Percentiles rank a stretch among this genome's conserved stretches.
Evolutionary conservation across 106 monocot genomes (phyloP).

Genomic region (Phalaenopsis equestris): DNA sequence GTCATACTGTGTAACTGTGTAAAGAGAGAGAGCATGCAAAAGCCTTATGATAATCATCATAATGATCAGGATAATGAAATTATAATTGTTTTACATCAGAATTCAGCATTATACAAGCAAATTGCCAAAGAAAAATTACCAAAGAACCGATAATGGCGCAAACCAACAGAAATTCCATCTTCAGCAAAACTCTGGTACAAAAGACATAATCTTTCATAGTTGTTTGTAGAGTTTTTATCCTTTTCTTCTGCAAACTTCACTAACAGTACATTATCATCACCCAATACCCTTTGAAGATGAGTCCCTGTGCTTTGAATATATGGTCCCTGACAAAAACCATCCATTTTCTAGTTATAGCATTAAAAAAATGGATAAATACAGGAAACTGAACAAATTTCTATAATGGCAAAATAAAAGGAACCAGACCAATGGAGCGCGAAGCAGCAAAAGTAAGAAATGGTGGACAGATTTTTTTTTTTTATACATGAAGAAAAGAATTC

Average conservation of each 20-base stretch:
- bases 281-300: constrained; percentile 53
- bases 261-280: constrained; percentile 70
- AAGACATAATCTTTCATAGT: neutral
- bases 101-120: neutral
- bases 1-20: neutral
- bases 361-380: neutral
- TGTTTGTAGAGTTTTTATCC: neutral
- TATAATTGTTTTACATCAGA: neutral
- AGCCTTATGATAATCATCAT: neutral
- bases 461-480: too few species aligned
- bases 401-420: too few species aligned
- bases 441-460: too few species aligned
- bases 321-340: constrained; percentile 44
- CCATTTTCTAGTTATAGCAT: neutral
- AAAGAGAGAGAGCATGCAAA: neutral
- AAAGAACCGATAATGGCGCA: constrained; percentile 57
- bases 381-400: neutral
- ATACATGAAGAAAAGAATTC: too few species aligned
- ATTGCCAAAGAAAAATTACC: constrained; percentile 27
- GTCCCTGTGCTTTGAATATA: constrained; percentile 46
- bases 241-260: constrained; percentile 50
- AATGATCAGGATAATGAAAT: neutral
- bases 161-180: constrained; percentile 54
- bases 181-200: constrained; percentile 40
- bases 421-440: too few species aligned